These are phyloP conservation scores for Emericellopsis terricola DNA, from an alignment of 495 filamentous ascomycete genomes.

Conservation along the genomic window DNA sequence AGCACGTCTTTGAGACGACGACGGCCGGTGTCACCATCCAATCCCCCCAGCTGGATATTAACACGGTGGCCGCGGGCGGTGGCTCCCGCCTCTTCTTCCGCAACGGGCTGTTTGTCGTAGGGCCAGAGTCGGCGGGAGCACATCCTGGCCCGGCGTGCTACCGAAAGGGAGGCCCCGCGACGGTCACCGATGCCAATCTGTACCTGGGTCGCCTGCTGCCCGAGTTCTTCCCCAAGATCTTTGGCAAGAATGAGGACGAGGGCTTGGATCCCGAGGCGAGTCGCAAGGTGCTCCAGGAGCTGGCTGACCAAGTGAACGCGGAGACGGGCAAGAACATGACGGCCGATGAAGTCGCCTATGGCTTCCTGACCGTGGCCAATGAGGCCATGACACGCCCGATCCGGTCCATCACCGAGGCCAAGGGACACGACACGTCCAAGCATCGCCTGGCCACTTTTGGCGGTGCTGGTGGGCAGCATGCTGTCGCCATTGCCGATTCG, in stretches of 20 bases:
- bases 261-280: conserved; percentile 66
- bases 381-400: conserved; percentile 94
- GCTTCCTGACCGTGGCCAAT: conserved; percentile 85
- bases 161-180: conserved; percentile 79
- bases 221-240: conserved; percentile 95
- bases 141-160: conserved; percentile 93
- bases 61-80: conserved; percentile 89
- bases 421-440: conserved; percentile 79
- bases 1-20: conserved; percentile 95
- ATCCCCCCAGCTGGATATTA: conserved; percentile 91
- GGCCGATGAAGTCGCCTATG: conserved; percentile 76
- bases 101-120: conserved; percentile 92
- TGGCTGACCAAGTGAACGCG: conserved; percentile 61
- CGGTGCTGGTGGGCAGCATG: conserved; percentile 90
- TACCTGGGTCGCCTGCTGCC: conserved; percentile 76
- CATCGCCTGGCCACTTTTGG: conserved; percentile 87
- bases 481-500: conserved; percentile 82
- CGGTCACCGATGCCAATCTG: conserved; percentile 88
- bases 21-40: conserved; percentile 93
- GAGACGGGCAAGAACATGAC: conserved; percentile 54
- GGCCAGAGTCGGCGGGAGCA: conserved; percentile 82
- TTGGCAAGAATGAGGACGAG: conserved; percentile 81
- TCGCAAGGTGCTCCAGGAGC: conserved; percentile 53
- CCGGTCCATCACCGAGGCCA: conserved; percentile 78
- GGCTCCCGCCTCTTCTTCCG: conserved; percentile 79